These are phyloP conservation scores for Flaveria trinervia DNA, from an alignment of 129 eudicot species.

Conservation along the genomic window DNA sequence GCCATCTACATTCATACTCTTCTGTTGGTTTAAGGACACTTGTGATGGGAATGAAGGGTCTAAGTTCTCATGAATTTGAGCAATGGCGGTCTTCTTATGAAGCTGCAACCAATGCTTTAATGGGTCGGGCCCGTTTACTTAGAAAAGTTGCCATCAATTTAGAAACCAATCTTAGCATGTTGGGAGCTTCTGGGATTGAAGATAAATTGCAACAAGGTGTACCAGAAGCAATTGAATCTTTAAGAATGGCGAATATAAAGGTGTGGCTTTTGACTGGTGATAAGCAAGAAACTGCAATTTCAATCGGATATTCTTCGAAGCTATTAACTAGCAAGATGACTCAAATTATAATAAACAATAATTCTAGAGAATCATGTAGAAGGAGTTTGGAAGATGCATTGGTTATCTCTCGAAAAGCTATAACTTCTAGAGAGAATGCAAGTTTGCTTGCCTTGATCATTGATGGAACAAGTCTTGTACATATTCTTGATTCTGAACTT, in stretches of 20 bases:
- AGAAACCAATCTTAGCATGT: conserved; percentile 56
- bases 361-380: conserved; percentile 66
- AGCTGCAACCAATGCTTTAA: conserved; percentile 75
- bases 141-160: conserved; percentile 68
- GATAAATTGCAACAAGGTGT: conserved; percentile 93
- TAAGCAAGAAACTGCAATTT: conserved; percentile 96
- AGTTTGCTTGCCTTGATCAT: conserved; percentile 64
- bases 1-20: conserved; percentile 72
- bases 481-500: conserved; percentile 81
- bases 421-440: conserved; percentile 36
- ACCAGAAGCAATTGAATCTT: conserved; percentile 88
- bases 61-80: conserved; percentile 67
- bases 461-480: conserved; percentile 93
- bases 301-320: conserved; percentile 89
- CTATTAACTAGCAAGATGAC: conserved; percentile 76
- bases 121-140: conserved; percentile 82
- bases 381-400: conserved; percentile 68
- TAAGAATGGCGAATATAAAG: conserved; percentile 76
- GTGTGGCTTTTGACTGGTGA: conserved; percentile 99
- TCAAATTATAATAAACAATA: conserved; percentile 71
- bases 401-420: conserved; percentile 35
- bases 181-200: conserved; percentile 92
- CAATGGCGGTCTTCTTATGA: conserved; percentile 87
- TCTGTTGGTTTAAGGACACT: conserved; percentile 83
- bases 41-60: conserved; percentile 72